Percentiles rank a stretch among this genome's conserved stretches.
Conservation (phyloP, 768 basidiomycete species). For the Lentinula lateritia region DNA sequence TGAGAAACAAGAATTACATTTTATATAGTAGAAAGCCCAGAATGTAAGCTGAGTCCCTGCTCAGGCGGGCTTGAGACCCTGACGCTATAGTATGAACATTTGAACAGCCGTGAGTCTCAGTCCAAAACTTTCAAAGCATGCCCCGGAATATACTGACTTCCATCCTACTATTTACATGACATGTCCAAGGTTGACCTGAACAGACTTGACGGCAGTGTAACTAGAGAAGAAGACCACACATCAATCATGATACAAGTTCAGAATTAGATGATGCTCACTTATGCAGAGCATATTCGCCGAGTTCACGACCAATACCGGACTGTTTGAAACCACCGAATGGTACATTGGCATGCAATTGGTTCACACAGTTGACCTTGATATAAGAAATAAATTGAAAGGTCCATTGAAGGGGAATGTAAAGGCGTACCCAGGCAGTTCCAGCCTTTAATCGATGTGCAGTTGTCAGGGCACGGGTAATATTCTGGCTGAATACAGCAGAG, state of each 20-base stretch:
- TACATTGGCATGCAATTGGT: slow-evolving; percentile 38
- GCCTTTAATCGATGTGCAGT: slow-evolving; percentile 64
- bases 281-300: slow-evolving; percentile 57
- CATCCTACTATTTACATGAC: slow-evolving; percentile 10
- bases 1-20: too few relatives aligned
- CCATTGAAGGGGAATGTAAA: not conserved
- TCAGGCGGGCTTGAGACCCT: too few relatives aligned
- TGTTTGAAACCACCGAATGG: slow-evolving; percentile 77
- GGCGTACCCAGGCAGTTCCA: slow-evolving; percentile 53
- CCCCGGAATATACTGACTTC: too few relatives aligned
- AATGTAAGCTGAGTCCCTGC: too few relatives aligned
- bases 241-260: not conserved
- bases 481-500: slow-evolving; percentile 66
- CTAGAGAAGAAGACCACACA: slow-evolving; percentile 17
- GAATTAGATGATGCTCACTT: slow-evolving; percentile 29
- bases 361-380: slow-evolving; percentile 36
- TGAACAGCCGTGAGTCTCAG: too few relatives aligned
- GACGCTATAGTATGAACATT: too few relatives aligned
- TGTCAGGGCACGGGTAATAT: slow-evolving; percentile 60
- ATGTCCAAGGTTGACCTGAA: slow-evolving; percentile 52
- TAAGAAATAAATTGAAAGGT: not conserved
- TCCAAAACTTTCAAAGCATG: too few relatives aligned
- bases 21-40: too few relatives aligned
- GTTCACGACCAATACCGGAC: slow-evolving; percentile 64
- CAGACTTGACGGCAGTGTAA: slow-evolving; percentile 55